These are phyloP conservation scores for Penicillium atrosanguineum DNA, from an alignment of 495 filamentous ascomycete species.

Conservation along the genomic window DNA sequence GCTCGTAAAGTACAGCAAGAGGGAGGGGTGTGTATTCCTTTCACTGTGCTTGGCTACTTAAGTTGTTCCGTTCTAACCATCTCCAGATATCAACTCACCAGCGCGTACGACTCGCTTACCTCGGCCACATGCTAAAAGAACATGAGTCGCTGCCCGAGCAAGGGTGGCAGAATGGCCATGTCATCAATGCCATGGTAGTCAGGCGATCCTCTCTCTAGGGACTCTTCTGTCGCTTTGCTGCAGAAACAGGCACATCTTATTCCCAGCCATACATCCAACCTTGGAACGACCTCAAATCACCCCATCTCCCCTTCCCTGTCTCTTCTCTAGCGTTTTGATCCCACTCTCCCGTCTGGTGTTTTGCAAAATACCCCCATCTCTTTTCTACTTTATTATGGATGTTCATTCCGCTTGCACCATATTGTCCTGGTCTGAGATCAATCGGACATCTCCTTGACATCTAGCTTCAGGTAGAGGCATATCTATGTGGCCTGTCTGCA, in stretches of 20 bases:
- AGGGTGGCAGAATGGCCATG: constrained; percentile 72
- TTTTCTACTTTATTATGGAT: background rate
- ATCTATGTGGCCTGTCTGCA: background rate
- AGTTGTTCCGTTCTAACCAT: constrained; percentile 1
- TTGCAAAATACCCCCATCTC: background rate
- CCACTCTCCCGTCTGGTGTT: background rate
- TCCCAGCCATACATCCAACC: background rate
- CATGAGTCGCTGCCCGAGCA: constrained; percentile 58
- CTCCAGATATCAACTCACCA: constrained; percentile 47
- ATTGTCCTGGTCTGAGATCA: background rate
- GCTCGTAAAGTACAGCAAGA: constrained; percentile 62
- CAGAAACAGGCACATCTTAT: background rate
- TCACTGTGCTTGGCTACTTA: background rate
- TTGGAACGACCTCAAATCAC: background rate
- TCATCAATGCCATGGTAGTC: constrained; percentile 79
- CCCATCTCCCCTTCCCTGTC: background rate
- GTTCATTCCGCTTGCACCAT: background rate
- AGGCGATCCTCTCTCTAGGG: constrained; percentile 11
- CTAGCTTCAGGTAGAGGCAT: background rate
- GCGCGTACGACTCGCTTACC: constrained; percentile 68
- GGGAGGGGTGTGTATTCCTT: constrained; percentile 54
- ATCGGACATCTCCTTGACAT: background rate
- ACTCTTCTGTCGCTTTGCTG: background rate
- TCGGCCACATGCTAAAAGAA: constrained; percentile 77
- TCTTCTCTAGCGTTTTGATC: background rate